Conservation (phyloP, 2,329 filamentous ascomycete species). For the Arthrocladium fulminans region DNA sequence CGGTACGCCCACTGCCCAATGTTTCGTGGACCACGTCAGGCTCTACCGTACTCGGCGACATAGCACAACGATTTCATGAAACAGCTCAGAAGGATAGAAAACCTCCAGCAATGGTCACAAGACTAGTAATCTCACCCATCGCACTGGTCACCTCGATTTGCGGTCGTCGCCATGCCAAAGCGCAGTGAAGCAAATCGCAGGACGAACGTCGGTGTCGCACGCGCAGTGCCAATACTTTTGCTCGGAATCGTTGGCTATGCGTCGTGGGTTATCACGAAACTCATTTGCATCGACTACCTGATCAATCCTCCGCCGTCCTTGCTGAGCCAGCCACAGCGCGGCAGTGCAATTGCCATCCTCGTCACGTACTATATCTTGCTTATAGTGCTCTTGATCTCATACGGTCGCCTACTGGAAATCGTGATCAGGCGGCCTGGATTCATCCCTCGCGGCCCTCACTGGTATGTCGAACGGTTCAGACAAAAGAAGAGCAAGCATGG, state of each 20-base stretch:
- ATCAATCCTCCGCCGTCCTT: conserved; percentile 41
- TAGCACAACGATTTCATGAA: too few species aligned
- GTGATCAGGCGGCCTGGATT: conserved; percentile 65
- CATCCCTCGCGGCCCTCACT: conserved; percentile 53
- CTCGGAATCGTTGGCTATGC: conserved; percentile 58
- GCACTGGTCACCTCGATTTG: background rate
- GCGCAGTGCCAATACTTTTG: conserved; percentile 62
- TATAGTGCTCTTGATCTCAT: conserved; percentile 55
- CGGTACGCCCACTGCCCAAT: too few species aligned
- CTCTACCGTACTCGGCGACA: too few species aligned
- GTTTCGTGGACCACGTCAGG: too few species aligned
- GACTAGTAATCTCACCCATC: background rate
- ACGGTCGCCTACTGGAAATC: conserved; percentile 60
- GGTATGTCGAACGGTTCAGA: conserved; percentile 24
- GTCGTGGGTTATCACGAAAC: conserved; percentile 61
- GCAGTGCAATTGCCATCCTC: conserved; percentile 60
- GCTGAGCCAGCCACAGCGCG: conserved; percentile 35
- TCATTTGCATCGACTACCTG: conserved; percentile 63
- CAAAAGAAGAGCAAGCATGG: conserved; percentile 16
- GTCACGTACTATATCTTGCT: conserved; percentile 66
- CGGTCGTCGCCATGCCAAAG: background rate
- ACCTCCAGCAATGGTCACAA: background rate
- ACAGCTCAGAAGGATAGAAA: too few species aligned
- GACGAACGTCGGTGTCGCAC: conserved; percentile 49
- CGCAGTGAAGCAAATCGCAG: conserved; percentile 14